These are phyloP conservation scores for Coniochaeta hoffmannii DNA, from an alignment of 2,329 filamentous ascomycete genomes.

Conservation along the genomic window DNA sequence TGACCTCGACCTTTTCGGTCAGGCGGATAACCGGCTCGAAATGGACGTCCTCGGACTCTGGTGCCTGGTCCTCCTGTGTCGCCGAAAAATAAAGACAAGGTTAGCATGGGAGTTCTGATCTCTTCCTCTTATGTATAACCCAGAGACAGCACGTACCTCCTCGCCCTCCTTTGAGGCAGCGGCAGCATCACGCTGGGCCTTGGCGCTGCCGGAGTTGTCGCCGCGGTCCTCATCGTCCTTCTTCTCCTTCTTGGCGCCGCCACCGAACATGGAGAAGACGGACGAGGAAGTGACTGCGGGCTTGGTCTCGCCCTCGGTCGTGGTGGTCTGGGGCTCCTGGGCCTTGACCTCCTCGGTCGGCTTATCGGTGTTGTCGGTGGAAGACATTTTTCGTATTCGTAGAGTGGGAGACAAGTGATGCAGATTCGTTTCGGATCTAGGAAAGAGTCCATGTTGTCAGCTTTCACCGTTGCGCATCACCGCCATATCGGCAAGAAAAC, in stretches of 20 bases:
- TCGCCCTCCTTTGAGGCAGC: slow-evolving; percentile 45
- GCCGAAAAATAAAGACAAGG: not conserved
- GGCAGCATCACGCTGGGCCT: slow-evolving; percentile 58
- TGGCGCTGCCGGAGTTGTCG: slow-evolving; percentile 83
- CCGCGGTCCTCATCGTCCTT: slow-evolving; percentile 76
- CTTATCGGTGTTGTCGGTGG: slow-evolving; percentile 25
- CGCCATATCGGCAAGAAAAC: not conserved
- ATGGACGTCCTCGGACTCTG: slow-evolving; percentile 87
- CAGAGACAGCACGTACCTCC: slow-evolving; percentile 36
- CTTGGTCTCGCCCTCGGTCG: slow-evolving; percentile 16
- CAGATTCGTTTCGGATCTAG: not conserved
- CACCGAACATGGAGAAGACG: slow-evolving; percentile 98
- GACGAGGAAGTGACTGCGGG: slow-evolving; percentile 43
- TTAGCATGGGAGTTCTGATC: slow-evolving; percentile 2
- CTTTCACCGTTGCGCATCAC: not conserved
- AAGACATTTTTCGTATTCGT: slow-evolving; percentile 24
- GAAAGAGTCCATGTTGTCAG: not conserved
- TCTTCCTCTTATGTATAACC: not conserved
- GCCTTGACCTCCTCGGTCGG: slow-evolving; percentile 23
- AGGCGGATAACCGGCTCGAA: slow-evolving; percentile 95
- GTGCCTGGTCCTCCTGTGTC: slow-evolving; percentile 60
- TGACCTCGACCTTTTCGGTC: slow-evolving; percentile 92
- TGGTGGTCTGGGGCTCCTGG: slow-evolving; percentile 8
- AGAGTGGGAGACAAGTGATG: not conserved
- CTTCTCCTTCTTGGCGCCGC: slow-evolving; percentile 94